Evolutionary conservation across 2,329 filamentous ascomycete genomes (phyloP).

Genomic region (Septoria linicola): DNA sequence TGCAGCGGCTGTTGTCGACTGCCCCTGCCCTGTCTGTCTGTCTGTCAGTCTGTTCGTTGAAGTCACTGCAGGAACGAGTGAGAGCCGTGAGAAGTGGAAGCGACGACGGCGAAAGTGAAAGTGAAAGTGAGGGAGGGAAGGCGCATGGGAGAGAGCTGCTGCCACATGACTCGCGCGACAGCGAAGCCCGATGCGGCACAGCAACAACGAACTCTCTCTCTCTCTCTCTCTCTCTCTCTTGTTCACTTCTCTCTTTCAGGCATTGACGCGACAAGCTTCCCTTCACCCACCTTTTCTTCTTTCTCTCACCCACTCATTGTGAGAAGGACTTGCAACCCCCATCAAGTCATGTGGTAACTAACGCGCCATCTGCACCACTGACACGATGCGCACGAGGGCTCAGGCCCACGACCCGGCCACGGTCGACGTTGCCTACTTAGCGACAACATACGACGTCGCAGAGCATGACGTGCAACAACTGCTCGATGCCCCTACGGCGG

Average conservation of each 20-base stretch:
- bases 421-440: conserved; percentile 71
- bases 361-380: neutral
- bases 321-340: too few relatives aligned
- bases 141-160: neutral
- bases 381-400: conserved; percentile 50
- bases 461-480: conserved; percentile 62
- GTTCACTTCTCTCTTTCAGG: too few relatives aligned
- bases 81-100: too few relatives aligned
- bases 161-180: neutral
- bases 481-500: conserved; percentile 68
- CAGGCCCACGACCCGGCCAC: conserved; percentile 50
- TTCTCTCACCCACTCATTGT: neutral
- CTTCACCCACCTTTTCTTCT: too few relatives aligned
- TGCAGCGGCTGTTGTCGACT: too few relatives aligned
- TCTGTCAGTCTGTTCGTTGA: too few relatives aligned
- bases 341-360: conserved; percentile 21
- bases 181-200: too few relatives aligned
- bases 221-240: too few relatives aligned
- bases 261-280: neutral
- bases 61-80: too few relatives aligned
- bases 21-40: too few relatives aligned
- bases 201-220: too few relatives aligned
- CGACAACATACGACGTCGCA: conserved; percentile 68
- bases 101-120: neutral
- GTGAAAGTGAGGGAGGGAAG: neutral